A percentile compares a stretch with the other conserved stretches of the same genome.
phyloP scores from a whole-genome alignment of 176 grass and related monocot species.

The Bonia amplexicaulis region DNA sequence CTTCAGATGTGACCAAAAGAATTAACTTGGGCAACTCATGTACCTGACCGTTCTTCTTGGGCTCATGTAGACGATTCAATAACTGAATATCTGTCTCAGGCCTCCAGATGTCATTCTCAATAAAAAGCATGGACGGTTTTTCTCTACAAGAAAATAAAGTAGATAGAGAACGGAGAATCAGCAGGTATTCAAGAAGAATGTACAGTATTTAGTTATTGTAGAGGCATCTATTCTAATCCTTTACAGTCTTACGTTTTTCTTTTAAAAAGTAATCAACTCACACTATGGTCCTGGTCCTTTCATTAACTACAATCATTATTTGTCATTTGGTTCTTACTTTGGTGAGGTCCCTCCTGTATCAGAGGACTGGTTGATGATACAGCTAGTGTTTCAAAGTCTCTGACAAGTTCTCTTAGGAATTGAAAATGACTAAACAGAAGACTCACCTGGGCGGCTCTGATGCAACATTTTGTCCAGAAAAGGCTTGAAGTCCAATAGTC shows the following conservation, averaged over 20 bases:
- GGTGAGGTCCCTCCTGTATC: neutral
- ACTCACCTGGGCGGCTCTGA: conserved; percentile 46
- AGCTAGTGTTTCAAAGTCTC: neutral
- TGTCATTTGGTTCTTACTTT: neutral
- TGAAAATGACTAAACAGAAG: conserved; percentile 7
- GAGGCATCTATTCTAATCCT: too few species aligned
- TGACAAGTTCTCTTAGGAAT: neutral
- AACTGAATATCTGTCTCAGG: too few species aligned
- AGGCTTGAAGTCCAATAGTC: conserved; percentile 42
- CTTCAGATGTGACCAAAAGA: conserved; percentile 73
- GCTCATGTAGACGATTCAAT: too few species aligned
- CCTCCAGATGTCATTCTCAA: too few species aligned
- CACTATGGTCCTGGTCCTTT: neutral
- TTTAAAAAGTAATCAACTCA: too few species aligned
- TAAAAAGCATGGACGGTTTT: too few species aligned
- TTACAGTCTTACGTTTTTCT: too few species aligned
- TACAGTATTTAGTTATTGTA: too few species aligned
- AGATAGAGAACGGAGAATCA: too few species aligned
- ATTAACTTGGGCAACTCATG: conserved; percentile 46
- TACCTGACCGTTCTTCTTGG: too few species aligned
- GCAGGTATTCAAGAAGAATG: too few species aligned
- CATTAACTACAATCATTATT: neutral
- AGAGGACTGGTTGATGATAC: neutral
- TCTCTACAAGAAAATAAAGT: too few species aligned
- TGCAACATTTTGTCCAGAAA: conserved; percentile 52